Conservation (phyloP, 768 basidiomycete genomes). For the Russula compacta region DNA sequence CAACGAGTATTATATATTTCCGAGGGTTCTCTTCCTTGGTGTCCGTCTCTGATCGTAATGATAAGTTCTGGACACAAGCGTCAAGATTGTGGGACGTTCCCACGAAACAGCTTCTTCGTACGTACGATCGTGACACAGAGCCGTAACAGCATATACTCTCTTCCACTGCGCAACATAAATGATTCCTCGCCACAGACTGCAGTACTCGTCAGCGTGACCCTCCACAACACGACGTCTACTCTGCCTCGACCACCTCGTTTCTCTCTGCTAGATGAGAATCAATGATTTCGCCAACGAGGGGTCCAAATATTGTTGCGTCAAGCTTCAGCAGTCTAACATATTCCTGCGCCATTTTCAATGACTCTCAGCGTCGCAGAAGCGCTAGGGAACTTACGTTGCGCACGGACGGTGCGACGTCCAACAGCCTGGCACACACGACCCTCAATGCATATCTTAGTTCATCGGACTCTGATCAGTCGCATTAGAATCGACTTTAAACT, state of each 20-base stretch:
- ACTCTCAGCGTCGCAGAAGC: background rate
- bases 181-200: too few species aligned
- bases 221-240: background rate
- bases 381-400: background rate
- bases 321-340: conserved; percentile 6
- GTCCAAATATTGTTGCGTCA: conserved; percentile 8
- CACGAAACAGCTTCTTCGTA: too few species aligned
- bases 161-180: too few species aligned
- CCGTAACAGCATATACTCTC: too few species aligned
- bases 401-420: conserved; percentile 4
- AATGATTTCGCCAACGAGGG: conserved; percentile 2
- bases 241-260: background rate
- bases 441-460: conserved; percentile 1
- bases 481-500: background rate
- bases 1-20: too few species aligned
- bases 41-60: too few species aligned
- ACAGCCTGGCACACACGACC: conserved; percentile 1
- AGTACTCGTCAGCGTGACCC: background rate
- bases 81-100: too few species aligned
- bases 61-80: too few species aligned
- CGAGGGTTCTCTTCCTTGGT: too few species aligned
- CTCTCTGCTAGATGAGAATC: background rate
- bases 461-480: background rate
- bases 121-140: too few species aligned
- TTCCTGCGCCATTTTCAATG: conserved; percentile 5